Percentiles rank a stretch among this genome's conserved stretches.
phyloP scores from a whole-genome alignment of 2,329 filamentous ascomycete species.

The Coniochaeta ligniaria region DNA sequence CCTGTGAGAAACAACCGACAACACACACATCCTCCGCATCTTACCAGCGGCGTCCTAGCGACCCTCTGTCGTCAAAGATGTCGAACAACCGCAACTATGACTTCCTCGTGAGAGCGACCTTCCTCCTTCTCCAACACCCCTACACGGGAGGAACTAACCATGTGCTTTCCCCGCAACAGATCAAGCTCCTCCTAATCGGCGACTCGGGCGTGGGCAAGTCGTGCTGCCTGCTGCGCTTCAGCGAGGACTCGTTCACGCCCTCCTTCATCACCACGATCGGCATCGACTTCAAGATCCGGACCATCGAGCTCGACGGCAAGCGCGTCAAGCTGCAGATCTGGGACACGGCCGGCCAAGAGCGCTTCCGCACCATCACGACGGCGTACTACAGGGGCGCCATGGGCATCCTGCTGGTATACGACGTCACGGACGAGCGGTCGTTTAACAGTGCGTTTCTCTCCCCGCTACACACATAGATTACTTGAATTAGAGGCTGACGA shows the following conservation, averaged over 20 bases:
- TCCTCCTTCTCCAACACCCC: conserved; percentile 7
- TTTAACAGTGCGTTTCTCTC: conserved; percentile 70
- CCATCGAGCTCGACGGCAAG: conserved; percentile 98
- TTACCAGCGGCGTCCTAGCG: not conserved
- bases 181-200: conserved; percentile 94
- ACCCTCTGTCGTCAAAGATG: conserved; percentile 51
- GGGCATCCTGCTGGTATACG: conserved; percentile 96
- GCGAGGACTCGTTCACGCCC: conserved; percentile 94
- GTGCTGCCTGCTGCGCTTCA: conserved; percentile 93
- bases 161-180: conserved; percentile 42
- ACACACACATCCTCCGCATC: not conserved
- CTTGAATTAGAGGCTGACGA: no score
- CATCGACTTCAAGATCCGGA: conserved; percentile 99
- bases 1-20: not conserved
- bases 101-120: conserved; percentile 70
- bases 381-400: conserved; percentile 98
- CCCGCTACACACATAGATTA: not conserved
- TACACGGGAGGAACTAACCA: not conserved
- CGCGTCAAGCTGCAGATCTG: conserved; percentile 99
- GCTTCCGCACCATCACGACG: conserved; percentile 97
- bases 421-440: conserved; percentile 92
- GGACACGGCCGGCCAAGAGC: conserved; percentile 97
- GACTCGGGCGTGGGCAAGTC: conserved; percentile 97
- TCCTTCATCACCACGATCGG: conserved; percentile 99
- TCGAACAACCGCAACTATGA: conserved; percentile 98